phyloP scores from a whole-genome alignment of 2,329 filamentous ascomycete species.

The Albifimbria verrucaria region DNA sequence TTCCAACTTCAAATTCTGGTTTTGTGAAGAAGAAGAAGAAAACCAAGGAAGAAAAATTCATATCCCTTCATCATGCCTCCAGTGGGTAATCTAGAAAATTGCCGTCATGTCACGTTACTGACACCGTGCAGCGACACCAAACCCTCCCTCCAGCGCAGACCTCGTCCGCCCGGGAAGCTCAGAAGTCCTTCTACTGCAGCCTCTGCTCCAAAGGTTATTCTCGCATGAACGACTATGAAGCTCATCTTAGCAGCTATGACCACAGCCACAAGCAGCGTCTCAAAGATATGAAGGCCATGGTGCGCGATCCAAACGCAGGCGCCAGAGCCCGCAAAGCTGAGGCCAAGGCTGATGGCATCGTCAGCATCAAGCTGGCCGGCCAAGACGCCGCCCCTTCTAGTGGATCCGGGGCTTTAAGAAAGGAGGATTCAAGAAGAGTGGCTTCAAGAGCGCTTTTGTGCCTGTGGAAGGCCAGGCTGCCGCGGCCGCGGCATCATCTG shows the following conservation, averaged over 20 bases:
- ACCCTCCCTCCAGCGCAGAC: conserved; percentile 58
- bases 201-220: conserved; percentile 93
- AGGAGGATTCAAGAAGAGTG: conserved; percentile 75
- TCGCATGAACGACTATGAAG: conserved; percentile 94
- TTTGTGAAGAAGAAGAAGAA: conserved; percentile 1
- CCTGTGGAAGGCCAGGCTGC: conserved; percentile 39
- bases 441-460: conserved; percentile 75
- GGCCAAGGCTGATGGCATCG: conserved; percentile 65
- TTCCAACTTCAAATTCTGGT: neutral
- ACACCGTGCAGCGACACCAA: conserved; percentile 46
- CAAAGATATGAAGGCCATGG: conserved; percentile 84
- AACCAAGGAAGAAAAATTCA: conserved; percentile 2
- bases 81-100: conserved; percentile 35
- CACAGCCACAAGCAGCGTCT: conserved; percentile 91
- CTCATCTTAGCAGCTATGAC: conserved; percentile 90
- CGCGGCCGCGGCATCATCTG: conserved; percentile 37
- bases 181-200: conserved; percentile 78
- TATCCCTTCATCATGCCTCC: conserved; percentile 51
- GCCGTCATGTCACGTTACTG: conserved; percentile 7
- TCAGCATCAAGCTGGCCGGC: conserved; percentile 60
- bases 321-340: conserved; percentile 66
- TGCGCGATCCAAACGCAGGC: conserved; percentile 64
- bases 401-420: conserved; percentile 57
- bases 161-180: conserved; percentile 67
- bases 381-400: conserved; percentile 23